Conservation (phyloP, 2,329 filamentous ascomycete genomes). For the Microascus cirrosus region DNA sequence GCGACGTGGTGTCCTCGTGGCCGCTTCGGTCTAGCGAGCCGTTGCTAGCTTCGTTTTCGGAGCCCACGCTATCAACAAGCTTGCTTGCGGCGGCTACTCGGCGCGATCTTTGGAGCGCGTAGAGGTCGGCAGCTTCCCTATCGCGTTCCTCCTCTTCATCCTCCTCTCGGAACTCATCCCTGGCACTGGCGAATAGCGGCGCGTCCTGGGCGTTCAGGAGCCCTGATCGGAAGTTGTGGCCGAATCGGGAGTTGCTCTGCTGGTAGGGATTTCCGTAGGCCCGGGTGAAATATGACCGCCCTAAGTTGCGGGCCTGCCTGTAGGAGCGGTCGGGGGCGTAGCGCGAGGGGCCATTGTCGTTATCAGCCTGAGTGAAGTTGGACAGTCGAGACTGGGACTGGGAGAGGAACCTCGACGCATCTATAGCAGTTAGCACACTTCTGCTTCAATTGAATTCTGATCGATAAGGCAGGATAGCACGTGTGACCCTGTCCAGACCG, state of each 20-base stretch:
- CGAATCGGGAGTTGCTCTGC: conserved; percentile 62
- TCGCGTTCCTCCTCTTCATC: conserved; percentile 88
- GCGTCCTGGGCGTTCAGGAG: conserved; percentile 64
- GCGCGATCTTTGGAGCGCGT: conserved; percentile 80
- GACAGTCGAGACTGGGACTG: conserved; percentile 91
- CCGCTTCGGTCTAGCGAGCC: conserved; percentile 42
- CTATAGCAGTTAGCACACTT: conserved; percentile 32
- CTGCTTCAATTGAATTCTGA: not conserved
- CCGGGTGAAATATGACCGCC: conserved; percentile 32
- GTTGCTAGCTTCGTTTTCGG: conserved; percentile 59
- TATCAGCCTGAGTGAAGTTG: conserved; percentile 48
- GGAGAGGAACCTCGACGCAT: conserved; percentile 91
- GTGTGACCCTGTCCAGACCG: no score
- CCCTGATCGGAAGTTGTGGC: conserved; percentile 66
- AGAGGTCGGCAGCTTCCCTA: conserved; percentile 85
- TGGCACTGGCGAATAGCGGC: conserved; percentile 86
- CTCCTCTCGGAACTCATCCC: conserved; percentile 84
- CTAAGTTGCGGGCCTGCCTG: conserved; percentile 19
- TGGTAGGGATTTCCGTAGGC: conserved; percentile 68
- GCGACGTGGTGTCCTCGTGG: conserved; percentile 4
- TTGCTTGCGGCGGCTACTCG: conserved; percentile 78
- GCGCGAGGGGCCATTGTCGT: conserved; percentile 16
- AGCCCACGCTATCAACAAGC: conserved; percentile 75
- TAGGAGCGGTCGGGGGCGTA: conserved; percentile 21
- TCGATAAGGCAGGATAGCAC: not conserved